Evolutionary conservation across 148 eudicot genomes (phyloP).

Genomic region (Rhododendron simsii): DNA sequence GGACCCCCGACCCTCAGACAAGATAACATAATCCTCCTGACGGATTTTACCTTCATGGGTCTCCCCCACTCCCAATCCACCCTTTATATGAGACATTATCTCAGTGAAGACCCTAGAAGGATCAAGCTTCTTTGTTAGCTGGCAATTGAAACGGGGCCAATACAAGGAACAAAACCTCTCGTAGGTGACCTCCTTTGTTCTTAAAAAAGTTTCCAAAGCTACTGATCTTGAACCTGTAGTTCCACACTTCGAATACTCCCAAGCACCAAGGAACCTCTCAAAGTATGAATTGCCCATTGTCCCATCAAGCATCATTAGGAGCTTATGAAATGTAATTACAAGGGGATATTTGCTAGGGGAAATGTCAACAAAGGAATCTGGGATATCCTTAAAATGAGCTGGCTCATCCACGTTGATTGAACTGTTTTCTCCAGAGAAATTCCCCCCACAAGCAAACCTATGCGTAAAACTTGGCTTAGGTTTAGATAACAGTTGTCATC

Average conservation of each 20-base stretch:
- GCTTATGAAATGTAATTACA: conserved; percentile 63
- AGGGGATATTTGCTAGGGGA: conserved; percentile 49
- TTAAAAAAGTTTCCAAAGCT: conserved; percentile 35
- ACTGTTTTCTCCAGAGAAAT: conserved; percentile 17
- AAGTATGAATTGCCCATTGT: conserved; percentile 62
- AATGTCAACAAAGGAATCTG: conserved; percentile 59
- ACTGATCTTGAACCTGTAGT: conserved; percentile 26
- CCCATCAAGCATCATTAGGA: conserved; percentile 76
- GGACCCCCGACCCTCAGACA: conserved; percentile 45
- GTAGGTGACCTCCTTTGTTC: conserved; percentile 51
- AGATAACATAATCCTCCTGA: conserved; percentile 35
- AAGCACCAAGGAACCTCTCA: conserved; percentile 34
- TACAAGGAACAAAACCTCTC: conserved; percentile 49
- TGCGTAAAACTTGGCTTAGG: neutral
- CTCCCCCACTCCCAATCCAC: conserved; percentile 40
- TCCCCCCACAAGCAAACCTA: conserved; percentile 48
- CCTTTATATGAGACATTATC: conserved; percentile 74
- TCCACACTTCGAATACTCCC: conserved; percentile 12
- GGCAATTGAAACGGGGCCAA: conserved; percentile 62
- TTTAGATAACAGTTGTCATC: no score
- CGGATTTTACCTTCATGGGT: conserved; percentile 32
- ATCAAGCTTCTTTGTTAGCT: conserved; percentile 59
- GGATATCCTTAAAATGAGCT: conserved; percentile 40
- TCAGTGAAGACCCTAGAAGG: conserved; percentile 67
- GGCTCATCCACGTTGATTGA: conserved; percentile 32